Base-by-base conservation (phyloP, 495 filamentous ascomycete genomes). In the Penicillium waksmanii region DNA sequence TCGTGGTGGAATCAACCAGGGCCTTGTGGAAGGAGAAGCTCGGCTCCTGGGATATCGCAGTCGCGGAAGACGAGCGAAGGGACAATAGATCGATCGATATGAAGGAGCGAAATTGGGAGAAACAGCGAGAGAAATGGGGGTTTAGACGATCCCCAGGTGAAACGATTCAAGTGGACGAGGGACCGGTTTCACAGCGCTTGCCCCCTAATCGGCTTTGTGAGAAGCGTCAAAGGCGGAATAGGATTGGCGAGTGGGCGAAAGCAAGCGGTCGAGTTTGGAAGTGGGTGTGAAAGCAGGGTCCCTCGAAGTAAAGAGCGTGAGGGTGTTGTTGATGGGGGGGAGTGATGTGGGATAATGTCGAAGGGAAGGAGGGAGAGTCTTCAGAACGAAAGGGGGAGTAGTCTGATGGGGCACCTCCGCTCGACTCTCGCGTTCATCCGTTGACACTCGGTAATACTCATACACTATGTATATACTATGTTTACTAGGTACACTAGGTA, bases 131-230 rank as follows among this genome's bases (percentile, higher is more conserved):
- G 46, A 19, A 36, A 27, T 52, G 36, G 40, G 56, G 48, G 35
- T 31, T 56, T 56, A 21, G 6, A 61, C 43, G 54, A 51, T 48
- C 43, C 18, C 11, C 11, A 35, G 10, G 21, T 25, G 51, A 58
- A 58, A 46, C 36, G 36, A 25, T 8, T n/a, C n/a, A 10, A 48
- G 46, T 27, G 46, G n/a, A 13, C 46, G 46, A 52, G n/a, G 51
- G 61, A 47, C 27, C 38, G 40, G 55, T 23, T 18, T 58, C 51
- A 53, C 18, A 48, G 46, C 46, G 42, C n/a, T 17, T 17, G n/a
- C 49, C 56, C 63, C 51, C 42, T 55, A 49, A 46, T 48, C 42
- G 42, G 42, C 36, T 59, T 61, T 65, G 63, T 58, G 49, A 40
- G 43, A 19, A 46, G 46, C 3, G 46, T 25, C 44, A 47, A 11